Conservation (phyloP, 1,139 yeast genomes). For the Saccharomyces hybrid region DNA sequence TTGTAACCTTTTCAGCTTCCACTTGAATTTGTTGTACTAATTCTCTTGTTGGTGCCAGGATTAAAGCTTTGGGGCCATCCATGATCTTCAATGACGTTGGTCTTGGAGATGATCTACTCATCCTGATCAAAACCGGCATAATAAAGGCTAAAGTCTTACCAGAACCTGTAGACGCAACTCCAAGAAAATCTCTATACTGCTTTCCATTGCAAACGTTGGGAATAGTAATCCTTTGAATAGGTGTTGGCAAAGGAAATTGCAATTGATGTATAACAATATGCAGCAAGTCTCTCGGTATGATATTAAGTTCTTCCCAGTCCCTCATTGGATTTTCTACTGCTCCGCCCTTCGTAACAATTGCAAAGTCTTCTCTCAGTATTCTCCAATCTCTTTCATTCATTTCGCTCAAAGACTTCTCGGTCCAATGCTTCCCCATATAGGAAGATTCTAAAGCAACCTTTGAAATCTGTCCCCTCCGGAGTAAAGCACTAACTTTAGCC, state of each 20-base stretch:
- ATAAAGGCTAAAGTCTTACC: slow-evolving; percentile 87
- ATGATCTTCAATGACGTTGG: slow-evolving; percentile 35
- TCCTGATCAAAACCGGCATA: slow-evolving; percentile 60
- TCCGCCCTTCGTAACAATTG: slow-evolving; percentile 53
- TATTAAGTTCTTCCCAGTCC: slow-evolving; percentile 56
- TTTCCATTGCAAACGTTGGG: slow-evolving; percentile 56
- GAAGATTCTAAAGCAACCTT: slow-evolving; percentile 11
- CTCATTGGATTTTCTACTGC: slow-evolving; percentile 54
- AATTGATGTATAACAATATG: slow-evolving; percentile 36
- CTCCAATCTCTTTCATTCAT: slow-evolving; percentile 91
- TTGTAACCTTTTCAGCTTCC: slow-evolving; percentile 52
- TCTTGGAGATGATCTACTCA: slow-evolving; percentile 37
- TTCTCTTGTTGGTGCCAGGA: slow-evolving; percentile 90
- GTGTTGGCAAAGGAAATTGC: slow-evolving; percentile 62
- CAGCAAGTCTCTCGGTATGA: slow-evolving; percentile 40
- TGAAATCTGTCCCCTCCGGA: slow-evolving; percentile 9
- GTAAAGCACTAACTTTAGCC: slow-evolving; percentile 7
- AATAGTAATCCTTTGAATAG: slow-evolving; percentile 82
- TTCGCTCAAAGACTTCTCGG: slow-evolving; percentile 48
- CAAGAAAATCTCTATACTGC: slow-evolving; percentile 53
- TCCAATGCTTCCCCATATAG: slow-evolving; percentile 51
- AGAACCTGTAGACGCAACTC: slow-evolving; percentile 94
- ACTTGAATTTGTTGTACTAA: slow-evolving; percentile 76
- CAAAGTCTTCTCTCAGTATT: slow-evolving; percentile 70
- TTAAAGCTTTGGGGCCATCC: slow-evolving; percentile 60